Evolutionary conservation across 2,329 filamentous ascomycete genomes (phyloP), one percentile per base, ranked within the genome.

Genomic region (Pyricularia pennisetigena): DNA sequence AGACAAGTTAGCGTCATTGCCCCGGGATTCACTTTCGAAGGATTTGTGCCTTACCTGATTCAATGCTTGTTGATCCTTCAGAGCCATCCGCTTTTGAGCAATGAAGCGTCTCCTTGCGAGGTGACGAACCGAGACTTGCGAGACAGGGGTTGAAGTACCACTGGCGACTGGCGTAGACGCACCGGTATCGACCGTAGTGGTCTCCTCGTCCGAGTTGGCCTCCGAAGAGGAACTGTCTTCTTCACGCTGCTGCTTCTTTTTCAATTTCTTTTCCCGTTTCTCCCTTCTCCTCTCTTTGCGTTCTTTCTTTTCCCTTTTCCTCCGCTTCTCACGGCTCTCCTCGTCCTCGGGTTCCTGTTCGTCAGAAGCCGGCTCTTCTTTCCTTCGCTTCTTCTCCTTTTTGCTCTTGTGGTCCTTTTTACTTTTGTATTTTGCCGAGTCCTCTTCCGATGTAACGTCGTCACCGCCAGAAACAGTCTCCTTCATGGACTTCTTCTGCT

Each of bases 61-160:
- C 75, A 98, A 79, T 16, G 93, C 92, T 74, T 90, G 88, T 65
- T 89, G 85, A 77, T 97, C 91, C 81, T 93, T 85, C 69, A 93
- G 86, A 2, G 94, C 93, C 81, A 90, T 87, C 74, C 88, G 89
- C 82, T 98, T 98, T 73, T 95, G 92, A 68, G 90, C 90, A 74
- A 98, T 97, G 78, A 94, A 92, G 70, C 92, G 85, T 72, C 91
- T 88, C 71, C 94, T 84, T 64, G 94, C 87, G 68, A 90, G 86
- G 76, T 94, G 91, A 71, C 93, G 86, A 65, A 85, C 87, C 29
- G 84, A 82, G 70, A 83, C 28, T 16, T 68, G 66, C 20, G 73
- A 67, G 20, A 72, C 69, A 29, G 74, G 74, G 7, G 75, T 74
- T 16, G 79, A 80, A 65, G 81, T 80, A 28, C 78, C 80, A 26